These are phyloP conservation scores for Pholiota molesta DNA, from an alignment of 768 basidiomycete species.

Conservation along the genomic window DNA sequence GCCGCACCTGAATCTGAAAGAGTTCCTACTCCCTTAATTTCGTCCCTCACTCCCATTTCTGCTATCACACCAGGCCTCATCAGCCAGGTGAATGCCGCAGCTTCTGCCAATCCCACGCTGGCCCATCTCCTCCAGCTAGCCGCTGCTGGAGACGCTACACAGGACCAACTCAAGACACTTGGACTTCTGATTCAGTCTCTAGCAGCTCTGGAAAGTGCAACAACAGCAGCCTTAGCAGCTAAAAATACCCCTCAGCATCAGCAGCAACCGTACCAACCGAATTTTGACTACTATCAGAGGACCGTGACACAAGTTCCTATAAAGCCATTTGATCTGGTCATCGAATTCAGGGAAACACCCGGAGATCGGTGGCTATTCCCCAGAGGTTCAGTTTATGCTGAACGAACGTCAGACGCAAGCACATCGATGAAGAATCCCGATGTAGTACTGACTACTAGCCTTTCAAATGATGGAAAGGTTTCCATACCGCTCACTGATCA, in stretches of 20 bases:
- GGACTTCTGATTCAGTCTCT: slow-evolving; percentile 76
- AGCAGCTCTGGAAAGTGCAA: slow-evolving; percentile 35
- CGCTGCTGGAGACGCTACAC: slow-evolving; percentile 59
- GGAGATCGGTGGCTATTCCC: slow-evolving; percentile 73
- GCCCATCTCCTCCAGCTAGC: slow-evolving; percentile 68
- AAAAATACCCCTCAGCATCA: slow-evolving; percentile 12
- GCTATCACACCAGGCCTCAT: slow-evolving; percentile 61
- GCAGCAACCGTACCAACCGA: slow-evolving; percentile 7
- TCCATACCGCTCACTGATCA: slow-evolving; percentile 12
- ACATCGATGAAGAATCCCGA: slow-evolving; percentile 24
- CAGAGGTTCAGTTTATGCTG: slow-evolving; percentile 55
- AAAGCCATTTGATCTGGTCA: slow-evolving; percentile 71
- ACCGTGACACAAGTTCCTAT: slow-evolving; percentile 29
- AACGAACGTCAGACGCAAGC: slow-evolving; percentile 32
- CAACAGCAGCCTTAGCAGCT: slow-evolving; percentile 15
- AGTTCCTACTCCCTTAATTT: slow-evolving; percentile 41
- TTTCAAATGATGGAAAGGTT: slow-evolving; percentile 25
- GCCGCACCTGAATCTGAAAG: slow-evolving; percentile 20
- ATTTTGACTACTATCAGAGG: slow-evolving; percentile 11
- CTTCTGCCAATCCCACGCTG: slow-evolving; percentile 67
- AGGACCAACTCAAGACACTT: slow-evolving; percentile 68
- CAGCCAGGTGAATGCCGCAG: slow-evolving; percentile 66
- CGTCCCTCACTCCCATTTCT: slow-evolving; percentile 45
- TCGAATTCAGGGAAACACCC: slow-evolving; percentile 69
- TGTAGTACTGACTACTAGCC: slow-evolving; percentile 19